Conservation (phyloP, 2,329 filamentous ascomycete species). For the Epichloe amarillans region DNA sequence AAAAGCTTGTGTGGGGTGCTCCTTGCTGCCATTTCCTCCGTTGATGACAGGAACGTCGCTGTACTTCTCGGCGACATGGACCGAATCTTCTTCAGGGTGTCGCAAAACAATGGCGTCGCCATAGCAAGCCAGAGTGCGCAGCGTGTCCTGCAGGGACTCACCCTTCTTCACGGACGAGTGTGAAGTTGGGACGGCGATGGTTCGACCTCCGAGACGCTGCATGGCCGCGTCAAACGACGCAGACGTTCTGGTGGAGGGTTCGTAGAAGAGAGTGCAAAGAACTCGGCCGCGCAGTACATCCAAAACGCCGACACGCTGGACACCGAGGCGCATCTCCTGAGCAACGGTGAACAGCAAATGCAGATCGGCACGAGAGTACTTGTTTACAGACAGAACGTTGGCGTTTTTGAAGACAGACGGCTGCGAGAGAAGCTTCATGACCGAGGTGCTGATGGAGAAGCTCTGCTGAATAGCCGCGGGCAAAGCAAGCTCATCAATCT, state of each 20-base stretch:
- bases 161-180: conserved; percentile 89
- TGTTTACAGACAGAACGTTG: conserved; percentile 82
- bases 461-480: conserved; percentile 36
- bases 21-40: conserved; percentile 86
- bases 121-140: conserved; percentile 89
- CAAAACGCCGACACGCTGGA: conserved; percentile 81
- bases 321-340: conserved; percentile 92
- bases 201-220: conserved; percentile 89
- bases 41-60: conserved; percentile 91
- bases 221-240: conserved; percentile 95
- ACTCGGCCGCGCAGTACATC: conserved; percentile 77
- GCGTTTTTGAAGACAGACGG: conserved; percentile 76
- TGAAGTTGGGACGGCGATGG: conserved; percentile 66
- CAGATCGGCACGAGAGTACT: conserved; percentile 77
- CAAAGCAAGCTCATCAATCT: conserved; percentile 32
- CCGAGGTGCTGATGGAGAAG: conserved; percentile 41
- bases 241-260: conserved; percentile 91
- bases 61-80: conserved; percentile 72
- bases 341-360: conserved; percentile 93
- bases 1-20: conserved; percentile 96
- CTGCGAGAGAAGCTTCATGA: conserved; percentile 60
- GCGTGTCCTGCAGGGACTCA: conserved; percentile 82
- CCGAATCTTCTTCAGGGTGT: conserved; percentile 72
- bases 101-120: conserved; percentile 91
- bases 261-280: conserved; percentile 89